phyloP scores from a whole-genome alignment of 176 grass and related monocot species.

The Carex cristatella region DNA sequence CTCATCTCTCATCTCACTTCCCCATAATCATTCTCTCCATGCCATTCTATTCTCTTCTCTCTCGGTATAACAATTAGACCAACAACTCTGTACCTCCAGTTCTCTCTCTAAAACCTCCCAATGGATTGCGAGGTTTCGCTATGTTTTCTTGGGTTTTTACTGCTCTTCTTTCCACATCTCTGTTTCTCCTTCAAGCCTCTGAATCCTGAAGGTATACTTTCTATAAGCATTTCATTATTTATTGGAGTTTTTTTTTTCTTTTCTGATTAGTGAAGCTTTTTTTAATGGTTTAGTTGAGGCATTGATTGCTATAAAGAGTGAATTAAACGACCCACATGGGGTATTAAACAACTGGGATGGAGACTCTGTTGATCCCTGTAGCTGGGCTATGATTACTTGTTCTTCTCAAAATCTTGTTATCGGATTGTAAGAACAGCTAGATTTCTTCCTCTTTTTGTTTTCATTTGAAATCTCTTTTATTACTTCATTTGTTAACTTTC shows the following conservation, averaged over 20 bases:
- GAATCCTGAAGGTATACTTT: conserved; percentile 59
- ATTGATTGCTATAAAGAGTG: conserved; percentile 70
- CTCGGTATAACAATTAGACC: background rate
- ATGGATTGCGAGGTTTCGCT: background rate
- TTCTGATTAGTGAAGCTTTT: background rate
- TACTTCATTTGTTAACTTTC: background rate
- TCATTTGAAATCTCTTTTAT: background rate
- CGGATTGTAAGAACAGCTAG: conserved; percentile 51
- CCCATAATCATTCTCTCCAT: conserved; percentile 10
- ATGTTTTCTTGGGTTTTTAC: conserved; percentile 14
- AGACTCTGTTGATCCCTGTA: conserved; percentile 93
- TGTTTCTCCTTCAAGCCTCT: conserved; percentile 51
- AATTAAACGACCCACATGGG: conserved; percentile 69
- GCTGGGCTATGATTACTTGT: conserved; percentile 99
- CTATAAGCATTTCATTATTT: background rate
- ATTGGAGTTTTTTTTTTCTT: background rate
- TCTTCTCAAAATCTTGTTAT: conserved; percentile 85
- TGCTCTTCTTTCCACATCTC: conserved; percentile 24
- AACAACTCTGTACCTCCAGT: background rate
- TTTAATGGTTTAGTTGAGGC: conserved; percentile 50
- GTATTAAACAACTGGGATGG: conserved; percentile 90
- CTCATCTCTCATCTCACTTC: background rate
- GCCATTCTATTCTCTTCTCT: background rate
- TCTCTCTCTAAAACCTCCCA: conserved; percentile 3
- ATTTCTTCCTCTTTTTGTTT: background rate